Evolutionary conservation across 1,284 basidiomycete genomes (phyloP), one percentile per base, ranked within the genome.

Genomic region (Pyrrhoderma noxium): DNA sequence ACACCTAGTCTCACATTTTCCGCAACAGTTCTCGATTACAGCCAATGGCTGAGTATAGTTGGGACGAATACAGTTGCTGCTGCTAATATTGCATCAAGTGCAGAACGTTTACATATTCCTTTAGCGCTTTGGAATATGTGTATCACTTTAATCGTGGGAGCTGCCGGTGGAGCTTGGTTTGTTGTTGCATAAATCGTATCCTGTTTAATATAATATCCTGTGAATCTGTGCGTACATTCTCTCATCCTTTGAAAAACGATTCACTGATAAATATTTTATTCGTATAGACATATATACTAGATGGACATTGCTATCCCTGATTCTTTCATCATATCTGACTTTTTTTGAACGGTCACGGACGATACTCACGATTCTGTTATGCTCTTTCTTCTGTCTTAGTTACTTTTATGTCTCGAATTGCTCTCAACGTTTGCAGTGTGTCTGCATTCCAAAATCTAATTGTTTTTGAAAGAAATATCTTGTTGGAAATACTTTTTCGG

Each of bases 11-110:
- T 25, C 21, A 52, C 54, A 8, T 49, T 49, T 0, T 69, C 70
- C 0, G 84, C 84, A 16, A 75, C 76, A 0, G 62, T 86, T 45
- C 62, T 81, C 50, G 56, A 65, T 44, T 82, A 76, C 61, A 77
- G 74, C 51, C 65, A 70, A 36, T 85, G 76, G 74, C 57, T 72
- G n/a, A 67, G 65, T 18, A 55, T 66, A 45, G 59, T 75, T 36
- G 75, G 74, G 23, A 72, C 69, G 1, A 60, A 69, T 55, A 71
- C 74, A 1, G 63, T 59, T 9, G 47, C 56, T 7, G 42, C 45
- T 19, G 47, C 49, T 19, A 42, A 34, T 23, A 35, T 22, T 5
- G 41, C 56, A 0, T 38, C 42, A 22, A 41, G 39, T 23, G 34
- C n/a, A 14, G 34, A 37, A n/a, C n/a, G 11, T n/a, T n/a, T n/a